These are phyloP conservation scores for Nicotiana attenuata DNA, from an alignment of 257 asterid genomes.

Conservation along the genomic window DNA sequence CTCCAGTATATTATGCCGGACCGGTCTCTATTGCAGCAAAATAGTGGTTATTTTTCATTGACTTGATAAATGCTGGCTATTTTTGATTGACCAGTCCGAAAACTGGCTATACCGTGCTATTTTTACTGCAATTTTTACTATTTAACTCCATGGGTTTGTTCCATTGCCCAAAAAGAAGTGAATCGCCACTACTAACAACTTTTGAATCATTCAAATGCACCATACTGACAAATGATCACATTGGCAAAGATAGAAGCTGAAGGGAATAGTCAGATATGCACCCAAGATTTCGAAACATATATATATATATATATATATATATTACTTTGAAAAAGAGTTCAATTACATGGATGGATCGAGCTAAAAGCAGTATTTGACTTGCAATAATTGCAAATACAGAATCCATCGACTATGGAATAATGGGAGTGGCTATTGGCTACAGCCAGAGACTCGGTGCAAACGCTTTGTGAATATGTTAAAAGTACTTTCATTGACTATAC, in stretches of 20 bases:
- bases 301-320: background rate
- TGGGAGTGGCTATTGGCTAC: background rate
- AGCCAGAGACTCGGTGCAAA: background rate
- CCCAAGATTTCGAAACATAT: background rate
- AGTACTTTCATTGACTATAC: background rate
- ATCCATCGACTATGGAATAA: background rate
- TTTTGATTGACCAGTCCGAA: too few species aligned
- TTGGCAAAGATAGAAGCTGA: background rate
- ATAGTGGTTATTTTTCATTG: too few species aligned
- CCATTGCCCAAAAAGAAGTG: too few species aligned
- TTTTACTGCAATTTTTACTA: too few species aligned
- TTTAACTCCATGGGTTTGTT: too few species aligned
- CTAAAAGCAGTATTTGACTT: background rate
- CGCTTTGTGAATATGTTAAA: background rate
- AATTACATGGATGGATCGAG: background rate
- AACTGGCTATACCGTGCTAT: too few species aligned
- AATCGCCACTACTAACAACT: background rate
- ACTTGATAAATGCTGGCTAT: too few species aligned
- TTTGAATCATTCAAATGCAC: background rate
- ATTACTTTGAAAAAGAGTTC: background rate
- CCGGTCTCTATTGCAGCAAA: too few species aligned
- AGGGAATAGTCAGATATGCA: background rate
- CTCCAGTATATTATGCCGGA: too few species aligned
- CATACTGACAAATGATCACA: background rate
- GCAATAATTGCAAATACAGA: background rate